These are phyloP conservation scores for Tylopilus balloui DNA, from an alignment of 768 basidiomycete species.

Conservation along the genomic window DNA sequence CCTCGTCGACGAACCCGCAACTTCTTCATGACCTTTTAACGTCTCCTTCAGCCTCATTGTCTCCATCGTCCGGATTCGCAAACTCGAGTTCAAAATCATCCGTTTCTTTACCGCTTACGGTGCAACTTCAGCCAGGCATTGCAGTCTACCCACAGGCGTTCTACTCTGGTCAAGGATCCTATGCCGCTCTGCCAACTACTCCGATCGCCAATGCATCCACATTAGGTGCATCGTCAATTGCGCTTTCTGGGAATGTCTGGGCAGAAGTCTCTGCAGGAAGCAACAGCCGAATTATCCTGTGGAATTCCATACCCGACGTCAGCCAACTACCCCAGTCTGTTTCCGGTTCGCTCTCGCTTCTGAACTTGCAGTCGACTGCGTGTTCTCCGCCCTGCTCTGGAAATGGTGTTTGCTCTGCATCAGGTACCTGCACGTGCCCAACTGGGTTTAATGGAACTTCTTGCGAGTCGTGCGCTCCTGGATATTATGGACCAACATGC, in stretches of 20 bases:
- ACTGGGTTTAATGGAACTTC: constrained; percentile 72
- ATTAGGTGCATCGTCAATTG: constrained; percentile 56
- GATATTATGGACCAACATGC: constrained; percentile 75
- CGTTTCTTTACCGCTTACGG: constrained; percentile 60
- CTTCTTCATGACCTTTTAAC: constrained; percentile 66
- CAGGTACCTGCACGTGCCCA: constrained; percentile 68
- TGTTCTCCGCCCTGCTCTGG: constrained; percentile 77
- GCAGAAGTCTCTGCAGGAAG: constrained; percentile 55
- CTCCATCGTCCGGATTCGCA: constrained; percentile 59
- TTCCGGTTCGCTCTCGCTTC: constrained; percentile 50
- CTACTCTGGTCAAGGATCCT: constrained; percentile 63
- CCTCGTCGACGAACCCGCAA: constrained; percentile 64
- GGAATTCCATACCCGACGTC: constrained; percentile 76
- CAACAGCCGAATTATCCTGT: constrained; percentile 61
- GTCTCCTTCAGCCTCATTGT: constrained; percentile 54
- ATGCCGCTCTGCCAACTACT: constrained; percentile 51
- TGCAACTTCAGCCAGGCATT: constrained; percentile 64
- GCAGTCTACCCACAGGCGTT: constrained; percentile 56
- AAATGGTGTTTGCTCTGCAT: constrained; percentile 64
- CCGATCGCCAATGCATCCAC: constrained; percentile 44
- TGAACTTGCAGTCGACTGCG: constrained; percentile 65
- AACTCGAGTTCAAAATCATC: constrained; percentile 45
- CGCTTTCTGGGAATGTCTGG: constrained; percentile 67
- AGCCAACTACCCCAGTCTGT: constrained; percentile 56
- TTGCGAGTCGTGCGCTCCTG: constrained; percentile 72